Base-by-base conservation (phyloP, 2,329 filamentous ascomycete species). In the Zalaria obscura region DNA sequence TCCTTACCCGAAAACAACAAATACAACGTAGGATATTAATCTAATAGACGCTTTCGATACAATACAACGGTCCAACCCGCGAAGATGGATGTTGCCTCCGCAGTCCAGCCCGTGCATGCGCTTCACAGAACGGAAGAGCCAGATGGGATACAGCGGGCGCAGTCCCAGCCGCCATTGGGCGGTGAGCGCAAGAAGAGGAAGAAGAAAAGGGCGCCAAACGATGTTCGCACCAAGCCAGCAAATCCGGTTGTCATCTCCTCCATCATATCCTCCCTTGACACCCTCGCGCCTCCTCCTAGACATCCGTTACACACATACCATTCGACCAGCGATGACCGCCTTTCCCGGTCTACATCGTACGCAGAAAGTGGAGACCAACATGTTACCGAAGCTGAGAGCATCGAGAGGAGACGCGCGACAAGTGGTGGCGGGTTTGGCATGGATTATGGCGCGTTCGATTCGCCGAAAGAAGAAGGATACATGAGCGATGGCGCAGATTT, bases 191-290 rank as follows among this genome's bases (percentile, higher is more conserved):
- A 37, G 34, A 35, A 35, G 38, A 41, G 44, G 35, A 34, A 42
- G 35, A 40, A 35, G 39, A 56, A 54, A 42, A 56, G 52, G 47
- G 49, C 58, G 27, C 46, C 59, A 6, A 58, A 59, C 51, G 54
- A 55, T 48, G 49, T 63, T 40, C 60, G 57, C 47, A 49, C 55
- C 31, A 53, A 46, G 39, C 66, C 70, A 34, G 68, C 74, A 9
- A 76, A 75, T 38, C 80, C 81, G 44, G 79, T 83, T 55, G 73
- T 87, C 56, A 85, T 80, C 47, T 73, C 73, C 10, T 73, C 71
- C 38, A 66, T 80, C 45, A 76, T 79, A 55, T 72, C 73, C 46
- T 77, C 75, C 27, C 66, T 80, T 35, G 73, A 74, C 43, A 50
- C 52, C 4, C 50, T 57, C 27, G 43, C 47, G 10, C 51, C 52